Evolutionary conservation across 1,284 basidiomycete species (phyloP).

Genomic region (Heliocybe sulcata): DNA sequence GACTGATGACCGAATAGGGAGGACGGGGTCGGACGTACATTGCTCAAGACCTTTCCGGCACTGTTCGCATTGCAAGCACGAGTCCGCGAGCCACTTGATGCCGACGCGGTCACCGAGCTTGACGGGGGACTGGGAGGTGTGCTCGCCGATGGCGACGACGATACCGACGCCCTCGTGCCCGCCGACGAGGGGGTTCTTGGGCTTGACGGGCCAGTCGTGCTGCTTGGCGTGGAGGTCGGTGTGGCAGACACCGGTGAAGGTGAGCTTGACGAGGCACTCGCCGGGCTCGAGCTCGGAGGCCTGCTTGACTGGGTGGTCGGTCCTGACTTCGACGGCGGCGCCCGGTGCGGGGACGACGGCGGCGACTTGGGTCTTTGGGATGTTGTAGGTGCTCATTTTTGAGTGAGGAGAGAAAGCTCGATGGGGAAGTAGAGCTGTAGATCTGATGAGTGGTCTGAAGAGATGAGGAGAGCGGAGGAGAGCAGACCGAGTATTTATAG

Average conservation of each 20-base stretch:
- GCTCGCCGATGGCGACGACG: constrained; percentile 72
- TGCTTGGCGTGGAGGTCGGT: constrained; percentile 73
- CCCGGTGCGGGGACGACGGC: constrained; percentile 47
- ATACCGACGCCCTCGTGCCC: constrained; percentile 80
- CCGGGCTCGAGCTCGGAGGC: constrained; percentile 66
- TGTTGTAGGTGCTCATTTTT: constrained; percentile 14
- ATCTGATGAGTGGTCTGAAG: too few species aligned
- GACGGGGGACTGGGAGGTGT: constrained; percentile 54
- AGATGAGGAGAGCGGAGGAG: too few species aligned
- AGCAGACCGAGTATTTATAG: background rate
- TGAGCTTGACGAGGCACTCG: constrained; percentile 77
- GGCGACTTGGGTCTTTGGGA: constrained; percentile 59
- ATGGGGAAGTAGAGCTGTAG: background rate
- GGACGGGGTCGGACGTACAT: constrained; percentile 30
- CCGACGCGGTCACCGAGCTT: constrained; percentile 79
- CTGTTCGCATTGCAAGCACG: constrained; percentile 59
- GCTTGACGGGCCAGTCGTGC: constrained; percentile 67
- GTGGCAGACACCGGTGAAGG: constrained; percentile 70
- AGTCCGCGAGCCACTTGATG: constrained; percentile 67
- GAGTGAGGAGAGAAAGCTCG: background rate
- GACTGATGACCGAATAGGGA: background rate
- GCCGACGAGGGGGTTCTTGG: constrained; percentile 72
- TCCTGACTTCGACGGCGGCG: constrained; percentile 34
- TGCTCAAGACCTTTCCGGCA: constrained; percentile 73
- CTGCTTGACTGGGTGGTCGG: constrained; percentile 53